phyloP scores from a whole-genome alignment of 495 filamentous ascomycete species.

The Penicillium longicatenatum region DNA sequence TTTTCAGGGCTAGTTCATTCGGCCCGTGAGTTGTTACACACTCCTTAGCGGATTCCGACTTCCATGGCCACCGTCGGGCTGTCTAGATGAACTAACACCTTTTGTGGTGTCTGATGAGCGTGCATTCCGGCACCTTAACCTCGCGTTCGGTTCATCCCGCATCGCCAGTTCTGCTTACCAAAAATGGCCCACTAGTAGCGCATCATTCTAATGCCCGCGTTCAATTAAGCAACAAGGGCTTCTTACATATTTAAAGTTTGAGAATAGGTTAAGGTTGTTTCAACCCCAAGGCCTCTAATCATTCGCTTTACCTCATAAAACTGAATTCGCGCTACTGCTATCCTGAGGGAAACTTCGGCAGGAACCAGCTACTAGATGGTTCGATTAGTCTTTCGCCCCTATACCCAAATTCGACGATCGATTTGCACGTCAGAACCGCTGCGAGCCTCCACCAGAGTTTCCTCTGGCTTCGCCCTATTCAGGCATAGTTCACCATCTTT shows the following conservation, averaged over 20 bases:
- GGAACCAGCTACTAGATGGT: constrained; percentile 53
- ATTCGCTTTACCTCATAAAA: constrained; percentile 13
- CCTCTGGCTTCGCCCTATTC: constrained; percentile 75
- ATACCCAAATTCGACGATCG: constrained; percentile 68
- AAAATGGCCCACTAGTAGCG: constrained; percentile 67
- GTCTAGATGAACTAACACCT: constrained; percentile 65
- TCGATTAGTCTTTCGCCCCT: constrained; percentile 69
- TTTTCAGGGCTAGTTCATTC: constrained; percentile 67
- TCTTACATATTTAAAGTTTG: constrained; percentile 79
- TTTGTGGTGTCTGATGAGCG: constrained; percentile 72
- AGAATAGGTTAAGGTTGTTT: constrained; percentile 76
- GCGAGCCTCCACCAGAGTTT: constrained; percentile 74
- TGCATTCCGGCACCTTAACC: constrained; percentile 72
- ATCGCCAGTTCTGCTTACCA: constrained; percentile 71
- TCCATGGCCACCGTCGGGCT: constrained; percentile 65
- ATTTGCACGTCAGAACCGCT: constrained; percentile 77
- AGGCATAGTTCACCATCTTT: constrained; percentile 61
- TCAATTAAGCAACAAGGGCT: constrained; percentile 70
- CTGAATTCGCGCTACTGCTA: constrained; percentile 11
- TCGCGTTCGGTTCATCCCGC: constrained; percentile 69
- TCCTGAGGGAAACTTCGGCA: constrained; percentile 12
- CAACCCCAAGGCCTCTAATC: constrained; percentile 53
- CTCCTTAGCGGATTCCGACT: constrained; percentile 66
- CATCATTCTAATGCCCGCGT: constrained; percentile 69
- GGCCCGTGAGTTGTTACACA: constrained; percentile 65